Base-by-base conservation (phyloP, 139 green algal species). In the Bryopsis sp. region DNA sequence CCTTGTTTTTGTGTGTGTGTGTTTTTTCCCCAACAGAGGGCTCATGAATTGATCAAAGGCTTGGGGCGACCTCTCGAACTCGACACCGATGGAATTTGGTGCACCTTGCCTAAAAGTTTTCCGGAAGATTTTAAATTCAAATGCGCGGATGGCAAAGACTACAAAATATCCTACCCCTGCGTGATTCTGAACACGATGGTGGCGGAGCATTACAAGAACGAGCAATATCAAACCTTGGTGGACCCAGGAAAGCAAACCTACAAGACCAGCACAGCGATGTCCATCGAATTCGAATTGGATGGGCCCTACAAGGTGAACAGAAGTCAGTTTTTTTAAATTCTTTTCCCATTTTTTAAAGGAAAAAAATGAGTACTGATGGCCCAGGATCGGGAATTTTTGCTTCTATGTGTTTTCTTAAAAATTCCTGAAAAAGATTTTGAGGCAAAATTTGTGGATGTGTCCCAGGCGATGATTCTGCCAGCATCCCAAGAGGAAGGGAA, bases 21-120 rank as follows among this genome's bases (percentile, higher is more conserved):
- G n/a, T n/a, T n/a, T n/a, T n/a, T 39, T 29, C 11, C 33, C 3
- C 36, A 38, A 68, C 83, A 95, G 83, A 74, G 75, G 39, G 90
- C 90, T 28, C 81, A 83, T 39, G 65, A 74, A 39, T 79, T 96
- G 36, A 78, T 96, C 26, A 71, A 81, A 36, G 68, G 89, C 67
- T 68, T 96, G 47, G 91, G 91, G 32, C 85, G 84, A 60, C 90
- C 92, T 0, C 83, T 99, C 48, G 94, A 99, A 85, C 84, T 99
- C 60, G 94, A 99, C 85, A 99, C 94, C 0, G 94, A 99, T 72
- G 94, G 94, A 73, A 99, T 99, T 77, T 99, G 94, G 94, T 97
- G 91, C 79, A 79, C 77, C 19, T 81, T 99, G 61, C 94, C 94
- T 0, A 79, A 62, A 31, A 87, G 72, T 72, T 99, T 99, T 82